Evolutionary conservation across 768 basidiomycete species (phyloP), one percentile per base, ranked within the genome.

Genomic region (Suillus weaverae): DNA sequence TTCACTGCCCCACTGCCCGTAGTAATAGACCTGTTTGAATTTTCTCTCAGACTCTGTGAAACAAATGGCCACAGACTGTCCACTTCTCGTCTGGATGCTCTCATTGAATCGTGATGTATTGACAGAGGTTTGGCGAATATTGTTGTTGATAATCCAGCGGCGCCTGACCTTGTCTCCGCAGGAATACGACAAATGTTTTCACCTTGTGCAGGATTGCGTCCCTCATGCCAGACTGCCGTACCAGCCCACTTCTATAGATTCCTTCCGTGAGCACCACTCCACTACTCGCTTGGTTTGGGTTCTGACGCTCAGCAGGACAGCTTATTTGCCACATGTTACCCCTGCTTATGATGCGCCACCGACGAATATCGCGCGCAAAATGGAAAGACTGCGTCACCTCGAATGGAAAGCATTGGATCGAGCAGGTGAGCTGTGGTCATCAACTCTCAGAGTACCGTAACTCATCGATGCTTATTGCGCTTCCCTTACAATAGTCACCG

Each of bases 301-400:
- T 51, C 39, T 54, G 41, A 60, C 38, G 9, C 66, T 71, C 30
- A 67, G 53, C 75, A 92, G 91, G 90, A 26, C 84, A 85, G 71
- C 78, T 90, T 69, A 87, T 93, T 74, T 86, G 87, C 20, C 82
- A 88, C 68, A 88, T 92, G 81, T 78, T 93, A 11, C 91, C 91
- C 0, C 79, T 92, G 14, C 86, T 92, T 69, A 92, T 93, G 91
- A 92, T 92, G 91, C 80, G 91, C 18, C 91, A 92, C 74, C 82
- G 91, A 62, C 86, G 91, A 44, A 89, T 92, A 75, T 89, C 91
- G 2, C 81, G 91, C 22, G 77, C 87, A 14, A 87, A 89, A 67
- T 93, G 91, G 91, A 81, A 83, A 64, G 90, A 91, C 67, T 83
- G 83, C 63, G 76, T 80, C 32, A 89, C 84, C 0, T 68, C 79